A percentile compares a stretch with the other conserved stretches of the same genome.
phyloP scores from a whole-genome alignment of 2,329 filamentous ascomycete species.

The Exophiala phaeomuriformis region DNA sequence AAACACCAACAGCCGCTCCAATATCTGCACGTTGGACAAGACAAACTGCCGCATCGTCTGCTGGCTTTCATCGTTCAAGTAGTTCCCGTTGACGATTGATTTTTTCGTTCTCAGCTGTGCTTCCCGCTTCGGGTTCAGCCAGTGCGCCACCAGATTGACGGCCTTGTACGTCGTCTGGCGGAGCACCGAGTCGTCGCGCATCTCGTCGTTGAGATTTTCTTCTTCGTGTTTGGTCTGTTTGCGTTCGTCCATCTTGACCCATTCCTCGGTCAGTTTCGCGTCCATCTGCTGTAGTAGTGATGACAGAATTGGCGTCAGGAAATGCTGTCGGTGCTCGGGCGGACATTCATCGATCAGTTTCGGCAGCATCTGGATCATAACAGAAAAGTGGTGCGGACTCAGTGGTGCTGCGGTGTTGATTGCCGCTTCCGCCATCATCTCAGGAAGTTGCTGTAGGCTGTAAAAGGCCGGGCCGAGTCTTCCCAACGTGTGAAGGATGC shows the following conservation, averaged over 20 bases:
- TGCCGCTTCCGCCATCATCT: conserved; percentile 72
- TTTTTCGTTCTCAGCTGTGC: conserved; percentile 41
- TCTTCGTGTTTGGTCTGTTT: conserved; percentile 54
- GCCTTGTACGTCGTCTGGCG: conserved; percentile 87
- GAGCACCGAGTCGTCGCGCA: conserved; percentile 95
- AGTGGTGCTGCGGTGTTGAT: conserved; percentile 75
- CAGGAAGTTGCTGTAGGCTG: conserved; percentile 74
- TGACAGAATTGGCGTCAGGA: conserved; percentile 75
- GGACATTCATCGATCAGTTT: conserved; percentile 91
- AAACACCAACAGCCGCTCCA: conserved; percentile 85
- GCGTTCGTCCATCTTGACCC: conserved; percentile 63
- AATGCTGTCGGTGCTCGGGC: conserved; percentile 64
- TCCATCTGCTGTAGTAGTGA: conserved; percentile 82
- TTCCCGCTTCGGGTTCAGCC: conserved; percentile 66
- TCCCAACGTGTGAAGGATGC: conserved; percentile 89
- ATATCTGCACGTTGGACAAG: conserved; percentile 65
- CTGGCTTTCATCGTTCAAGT: conserved; percentile 30
- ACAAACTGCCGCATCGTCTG: conserved; percentile 67
- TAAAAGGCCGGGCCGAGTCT: conserved; percentile 83
- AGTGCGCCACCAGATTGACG: conserved; percentile 81
- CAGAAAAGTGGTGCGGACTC: conserved; percentile 87
- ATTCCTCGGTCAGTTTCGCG: conserved; percentile 76
- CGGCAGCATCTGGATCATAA: conserved; percentile 80
- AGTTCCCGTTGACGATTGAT: conserved; percentile 23
- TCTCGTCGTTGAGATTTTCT: conserved; percentile 83